Evolutionary conservation across 257 asterid species (phyloP).

Genomic region (Solanum piurae): DNA sequence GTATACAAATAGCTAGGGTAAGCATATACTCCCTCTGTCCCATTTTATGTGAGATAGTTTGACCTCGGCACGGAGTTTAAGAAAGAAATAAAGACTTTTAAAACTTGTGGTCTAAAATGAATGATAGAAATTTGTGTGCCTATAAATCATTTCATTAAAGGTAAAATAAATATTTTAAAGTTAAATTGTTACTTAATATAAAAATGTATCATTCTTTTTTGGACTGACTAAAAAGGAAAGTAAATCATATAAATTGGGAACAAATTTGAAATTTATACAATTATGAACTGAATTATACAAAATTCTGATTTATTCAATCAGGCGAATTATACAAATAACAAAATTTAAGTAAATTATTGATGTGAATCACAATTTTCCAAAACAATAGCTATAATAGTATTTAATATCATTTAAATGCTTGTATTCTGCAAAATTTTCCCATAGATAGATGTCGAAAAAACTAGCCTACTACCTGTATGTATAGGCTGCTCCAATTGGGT

Average conservation of each 20-base stretch:
- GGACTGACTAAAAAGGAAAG: fast-evolving
- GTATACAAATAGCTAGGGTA: no score
- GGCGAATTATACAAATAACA: no score
- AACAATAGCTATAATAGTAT: fast-evolving
- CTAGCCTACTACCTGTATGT: not conserved
- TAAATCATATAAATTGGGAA: no score
- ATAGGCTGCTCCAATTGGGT: not conserved
- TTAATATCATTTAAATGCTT: not conserved
- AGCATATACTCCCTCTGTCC: not conserved
- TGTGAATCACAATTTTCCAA: not conserved
- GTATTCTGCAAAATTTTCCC: not conserved
- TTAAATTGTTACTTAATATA: no score
- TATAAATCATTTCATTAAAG: no score
- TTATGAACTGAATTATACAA: no score
- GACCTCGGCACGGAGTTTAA: fast-evolving
- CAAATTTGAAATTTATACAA: no score
- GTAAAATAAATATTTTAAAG: no score
- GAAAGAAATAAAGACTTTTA: no score
- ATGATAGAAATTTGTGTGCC: not conserved
- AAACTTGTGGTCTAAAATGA: no score
- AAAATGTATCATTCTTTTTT: fast-evolving
- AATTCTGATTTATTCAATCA: no score
- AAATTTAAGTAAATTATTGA: not conserved
- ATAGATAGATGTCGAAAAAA: not conserved
- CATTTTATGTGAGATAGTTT: not conserved